Conservation (phyloP, 768 basidiomycete genomes). For the Amanita jacksonii region DNA sequence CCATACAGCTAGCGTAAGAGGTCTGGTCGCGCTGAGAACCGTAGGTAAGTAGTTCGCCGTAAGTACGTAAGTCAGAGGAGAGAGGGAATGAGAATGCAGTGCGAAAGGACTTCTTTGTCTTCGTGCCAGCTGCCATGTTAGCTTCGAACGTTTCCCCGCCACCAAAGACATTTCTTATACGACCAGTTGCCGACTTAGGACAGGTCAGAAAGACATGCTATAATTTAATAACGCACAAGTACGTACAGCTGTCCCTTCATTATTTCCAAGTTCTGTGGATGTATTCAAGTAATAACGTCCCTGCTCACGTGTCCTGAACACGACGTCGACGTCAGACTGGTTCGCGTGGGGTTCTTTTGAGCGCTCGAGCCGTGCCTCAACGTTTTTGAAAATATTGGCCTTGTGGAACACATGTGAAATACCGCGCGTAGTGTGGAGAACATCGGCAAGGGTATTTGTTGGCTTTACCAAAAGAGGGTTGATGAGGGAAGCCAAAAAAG, state of each 20-base stretch:
- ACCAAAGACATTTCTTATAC: constrained; percentile 83
- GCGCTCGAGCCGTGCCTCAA: constrained; percentile 55
- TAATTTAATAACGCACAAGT: not conserved
- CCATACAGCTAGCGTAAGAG: constrained; percentile 60
- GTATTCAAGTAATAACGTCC: constrained; percentile 72
- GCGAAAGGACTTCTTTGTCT: constrained; percentile 77
- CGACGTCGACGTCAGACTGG: constrained; percentile 63
- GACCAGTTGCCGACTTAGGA: constrained; percentile 62
- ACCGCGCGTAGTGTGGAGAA: constrained; percentile 59
- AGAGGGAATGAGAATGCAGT: constrained; percentile 58
- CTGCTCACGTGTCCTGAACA: constrained; percentile 70
- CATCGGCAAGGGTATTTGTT: constrained; percentile 43
- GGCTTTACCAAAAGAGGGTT: constrained; percentile 40
- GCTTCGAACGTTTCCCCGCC: constrained; percentile 85
- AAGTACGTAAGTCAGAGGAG: constrained; percentile 48
- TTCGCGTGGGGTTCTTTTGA: constrained; percentile 43
- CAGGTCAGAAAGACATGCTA: constrained; percentile 2
- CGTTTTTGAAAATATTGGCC: constrained; percentile 68
- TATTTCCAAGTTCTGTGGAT: constrained; percentile 87
- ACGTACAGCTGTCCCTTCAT: constrained; percentile 88
- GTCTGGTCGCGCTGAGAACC: constrained; percentile 76
- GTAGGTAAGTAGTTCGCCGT: constrained; percentile 63
- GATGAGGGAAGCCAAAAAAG: constrained; percentile 77
- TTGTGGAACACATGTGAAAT: constrained; percentile 58
- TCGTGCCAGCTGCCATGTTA: constrained; percentile 76